Evolutionary conservation across 257 asterid genomes (phyloP).

Genomic region (Ligustrum vulgare): DNA sequence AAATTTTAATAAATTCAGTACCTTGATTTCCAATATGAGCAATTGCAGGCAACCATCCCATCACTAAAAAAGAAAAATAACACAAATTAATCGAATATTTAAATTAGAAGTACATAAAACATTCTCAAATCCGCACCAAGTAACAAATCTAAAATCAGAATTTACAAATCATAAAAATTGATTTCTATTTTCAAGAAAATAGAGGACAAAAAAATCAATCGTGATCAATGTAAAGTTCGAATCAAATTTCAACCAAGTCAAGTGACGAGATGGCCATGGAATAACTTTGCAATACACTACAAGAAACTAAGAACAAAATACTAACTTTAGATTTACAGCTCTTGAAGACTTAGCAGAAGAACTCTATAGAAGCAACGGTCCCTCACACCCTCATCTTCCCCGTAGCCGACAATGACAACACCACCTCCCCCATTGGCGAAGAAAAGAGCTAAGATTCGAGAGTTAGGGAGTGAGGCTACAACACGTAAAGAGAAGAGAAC

Average conservation of each 20-base stretch:
- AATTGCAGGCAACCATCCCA: slow-evolving; percentile 37
- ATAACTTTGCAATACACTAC: too few species aligned
- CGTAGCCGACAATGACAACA: too few species aligned
- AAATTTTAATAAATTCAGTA: too few species aligned
- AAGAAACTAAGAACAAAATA: too few species aligned
- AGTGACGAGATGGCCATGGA: slow-evolving; percentile 17
- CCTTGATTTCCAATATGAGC: slow-evolving; percentile 62
- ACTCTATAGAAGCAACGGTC: too few species aligned
- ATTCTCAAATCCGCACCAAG: slow-evolving; percentile 26
- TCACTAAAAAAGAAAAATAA: slow-evolving; percentile 20
- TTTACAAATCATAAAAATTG: slow-evolving; percentile 16
- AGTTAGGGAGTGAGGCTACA: too few species aligned
- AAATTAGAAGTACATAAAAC: slow-evolving; percentile 31
- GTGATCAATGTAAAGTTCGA: slow-evolving; percentile 12
- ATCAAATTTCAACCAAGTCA: slow-evolving; percentile 31
- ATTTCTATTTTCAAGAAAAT: slow-evolving; percentile 14
- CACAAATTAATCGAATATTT: slow-evolving; percentile 3
- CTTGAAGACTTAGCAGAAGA: too few species aligned
- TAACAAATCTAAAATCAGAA: slow-evolving; percentile 10
- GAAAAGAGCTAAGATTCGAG: too few species aligned
- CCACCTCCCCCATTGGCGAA: too few species aligned
- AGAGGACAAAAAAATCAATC: slow-evolving; percentile 11
- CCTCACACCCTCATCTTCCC: too few species aligned
- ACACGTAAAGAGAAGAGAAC: too few species aligned
- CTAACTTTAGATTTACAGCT: too few species aligned